Evolutionary conservation across 106 monocot genomes (phyloP).

Genomic region (Dendrobium catenatum): DNA sequence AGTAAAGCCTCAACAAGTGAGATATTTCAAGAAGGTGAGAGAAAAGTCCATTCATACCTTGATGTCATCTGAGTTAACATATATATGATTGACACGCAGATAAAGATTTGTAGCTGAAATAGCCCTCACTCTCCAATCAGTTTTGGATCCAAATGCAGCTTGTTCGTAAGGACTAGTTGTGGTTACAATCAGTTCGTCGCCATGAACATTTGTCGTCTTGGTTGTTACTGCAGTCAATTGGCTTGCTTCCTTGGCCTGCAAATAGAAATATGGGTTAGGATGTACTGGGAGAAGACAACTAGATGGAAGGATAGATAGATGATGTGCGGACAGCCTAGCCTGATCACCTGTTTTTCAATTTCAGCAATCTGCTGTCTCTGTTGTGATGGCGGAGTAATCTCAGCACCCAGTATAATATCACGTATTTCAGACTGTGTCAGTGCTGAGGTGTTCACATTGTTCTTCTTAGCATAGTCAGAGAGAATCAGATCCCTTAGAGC

Average conservation of each 20-base stretch:
- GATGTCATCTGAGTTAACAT: conserved; percentile 99
- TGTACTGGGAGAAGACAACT: not conserved
- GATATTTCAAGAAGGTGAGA: not conserved
- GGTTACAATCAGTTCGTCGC: conserved; percentile 97
- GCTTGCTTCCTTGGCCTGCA: conserved; percentile 93
- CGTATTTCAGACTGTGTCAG: conserved; percentile 99
- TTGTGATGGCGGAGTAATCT: conserved; percentile 96
- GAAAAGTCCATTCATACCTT: conserved; percentile 45
- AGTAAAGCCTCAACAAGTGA: not conserved
- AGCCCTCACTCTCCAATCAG: conserved; percentile 96
- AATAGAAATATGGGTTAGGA: conserved; percentile 9
- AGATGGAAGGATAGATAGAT: not conserved
- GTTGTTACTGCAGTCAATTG: conserved; percentile 96
- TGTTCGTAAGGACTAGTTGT: conserved; percentile 99
- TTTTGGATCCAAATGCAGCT: conserved; percentile 72
- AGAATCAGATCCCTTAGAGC: conserved; percentile 96
- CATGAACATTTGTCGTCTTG: conserved; percentile 93
- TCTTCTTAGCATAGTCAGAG: conserved; percentile 99
- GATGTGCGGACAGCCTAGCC: not conserved
- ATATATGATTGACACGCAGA: conserved; percentile 97
- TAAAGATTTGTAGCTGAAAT: conserved; percentile 97
- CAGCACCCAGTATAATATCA: conserved; percentile 98
- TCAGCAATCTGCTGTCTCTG: conserved; percentile 99
- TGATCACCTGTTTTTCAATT: conserved; percentile 93
- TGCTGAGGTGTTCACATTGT: conserved; percentile 98